These are phyloP conservation scores for Blastobotrys apis DNA, from an alignment of 1,139 yeast genomes.

Conservation along the genomic window DNA sequence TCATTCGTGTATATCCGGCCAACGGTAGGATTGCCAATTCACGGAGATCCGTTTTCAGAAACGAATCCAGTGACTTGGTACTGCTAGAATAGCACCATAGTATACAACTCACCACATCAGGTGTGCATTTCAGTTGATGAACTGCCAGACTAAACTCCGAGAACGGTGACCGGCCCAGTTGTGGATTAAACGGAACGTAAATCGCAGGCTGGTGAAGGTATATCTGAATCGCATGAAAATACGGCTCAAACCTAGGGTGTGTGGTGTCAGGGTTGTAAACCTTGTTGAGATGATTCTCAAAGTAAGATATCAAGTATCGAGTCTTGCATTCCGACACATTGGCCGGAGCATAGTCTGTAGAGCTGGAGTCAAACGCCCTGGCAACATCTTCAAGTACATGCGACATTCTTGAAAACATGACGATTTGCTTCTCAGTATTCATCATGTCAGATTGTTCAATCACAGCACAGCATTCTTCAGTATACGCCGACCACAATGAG, in stretches of 20 bases:
- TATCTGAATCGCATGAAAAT: constrained; percentile 63
- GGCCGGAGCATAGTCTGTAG: constrained; percentile 29
- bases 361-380: constrained; percentile 22
- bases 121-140: constrained; percentile 22
- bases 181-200: constrained; percentile 30
- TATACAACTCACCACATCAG: constrained; percentile 24
- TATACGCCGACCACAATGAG: constrained; percentile 46
- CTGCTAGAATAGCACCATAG: constrained; percentile 26
- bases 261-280: too few species aligned
- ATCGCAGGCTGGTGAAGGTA: constrained; percentile 62
- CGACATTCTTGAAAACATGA: constrained; percentile 57
- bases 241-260: constrained; percentile 18
- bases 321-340: constrained; percentile 27
- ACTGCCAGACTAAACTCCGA: constrained; percentile 35
- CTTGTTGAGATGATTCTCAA: constrained; percentile 24
- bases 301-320: constrained; percentile 24
- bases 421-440: constrained; percentile 38
- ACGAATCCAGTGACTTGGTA: constrained; percentile 21
- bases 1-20: constrained; percentile 57
- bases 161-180: constrained; percentile 36
- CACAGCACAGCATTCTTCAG: constrained; percentile 56
- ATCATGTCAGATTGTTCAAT: constrained; percentile 41
- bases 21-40: constrained; percentile 54
- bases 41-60: constrained; percentile 16
- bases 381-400: constrained; percentile 57